Percentiles rank a stretch among this genome's conserved stretches.
phyloP scores from a whole-genome alignment of 2,329 filamentous ascomycete species.

The Ophiostoma himal-ulmi region DNA sequence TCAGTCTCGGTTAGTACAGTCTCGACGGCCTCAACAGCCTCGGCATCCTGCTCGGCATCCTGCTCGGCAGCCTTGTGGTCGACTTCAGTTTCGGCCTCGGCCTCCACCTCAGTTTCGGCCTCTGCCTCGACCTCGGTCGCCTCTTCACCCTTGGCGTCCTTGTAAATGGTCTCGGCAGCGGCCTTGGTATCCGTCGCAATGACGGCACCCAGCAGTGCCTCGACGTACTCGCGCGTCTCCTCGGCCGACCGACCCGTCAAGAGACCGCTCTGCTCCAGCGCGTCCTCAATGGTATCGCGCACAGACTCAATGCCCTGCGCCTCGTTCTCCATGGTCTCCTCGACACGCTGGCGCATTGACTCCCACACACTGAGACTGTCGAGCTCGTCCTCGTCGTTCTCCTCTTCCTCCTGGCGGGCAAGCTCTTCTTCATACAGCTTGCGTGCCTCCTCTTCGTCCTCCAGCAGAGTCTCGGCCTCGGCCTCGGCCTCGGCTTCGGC shows the following conservation, averaged over 20 bases:
- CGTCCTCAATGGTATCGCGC: slow-evolving; percentile 50
- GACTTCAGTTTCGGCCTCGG: not conserved
- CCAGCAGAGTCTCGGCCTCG: slow-evolving; percentile 26
- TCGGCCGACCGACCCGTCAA: slow-evolving; percentile 41
- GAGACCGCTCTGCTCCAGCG: slow-evolving; percentile 50
- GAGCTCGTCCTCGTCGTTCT: slow-evolving; percentile 28
- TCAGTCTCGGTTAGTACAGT: not conserved
- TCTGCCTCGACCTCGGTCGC: slow-evolving; percentile 20
- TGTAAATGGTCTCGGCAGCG: slow-evolving; percentile 25
- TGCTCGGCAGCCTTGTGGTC: not conserved
- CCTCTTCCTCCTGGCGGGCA: slow-evolving; percentile 23
- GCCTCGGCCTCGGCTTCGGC: slow-evolving; percentile 25
- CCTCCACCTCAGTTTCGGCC: slow-evolving; percentile 21
- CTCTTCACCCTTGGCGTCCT: slow-evolving; percentile 13
- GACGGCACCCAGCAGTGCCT: slow-evolving; percentile 46
- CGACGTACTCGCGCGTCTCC: slow-evolving; percentile 45
- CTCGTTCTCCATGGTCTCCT: slow-evolving; percentile 54
- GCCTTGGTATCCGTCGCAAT: slow-evolving; percentile 30
- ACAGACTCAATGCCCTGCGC: slow-evolving; percentile 47
- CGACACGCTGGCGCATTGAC: slow-evolving; percentile 49
- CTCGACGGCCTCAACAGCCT: not conserved
- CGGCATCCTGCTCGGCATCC: not conserved
- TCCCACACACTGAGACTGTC: slow-evolving; percentile 42
- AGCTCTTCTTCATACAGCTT: slow-evolving; percentile 20
- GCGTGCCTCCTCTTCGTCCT: slow-evolving; percentile 24